Evolutionary conservation across 306 rosid species (phyloP).

Genomic region (Calophaca sinica): DNA sequence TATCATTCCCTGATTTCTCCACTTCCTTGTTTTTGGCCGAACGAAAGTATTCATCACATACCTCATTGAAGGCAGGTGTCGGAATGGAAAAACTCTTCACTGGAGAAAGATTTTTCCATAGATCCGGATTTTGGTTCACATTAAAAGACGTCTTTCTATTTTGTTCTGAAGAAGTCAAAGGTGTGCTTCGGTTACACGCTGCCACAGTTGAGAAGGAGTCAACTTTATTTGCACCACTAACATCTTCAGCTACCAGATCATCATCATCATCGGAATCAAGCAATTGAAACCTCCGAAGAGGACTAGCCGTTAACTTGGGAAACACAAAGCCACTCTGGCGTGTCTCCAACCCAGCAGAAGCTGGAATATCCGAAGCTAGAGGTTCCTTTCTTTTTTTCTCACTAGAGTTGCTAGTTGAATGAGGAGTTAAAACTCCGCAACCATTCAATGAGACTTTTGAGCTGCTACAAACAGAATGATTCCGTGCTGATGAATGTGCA

Average conservation of each 20-base stretch:
- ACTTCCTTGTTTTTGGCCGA: slow-evolving; percentile 50
- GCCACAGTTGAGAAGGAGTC: slow-evolving; percentile 43
- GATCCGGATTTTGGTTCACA: slow-evolving; percentile 50
- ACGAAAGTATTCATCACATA: slow-evolving; percentile 68
- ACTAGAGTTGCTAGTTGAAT: slow-evolving; percentile 48
- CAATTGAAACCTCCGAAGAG: slow-evolving; percentile 82
- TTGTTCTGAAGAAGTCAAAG: slow-evolving; percentile 44
- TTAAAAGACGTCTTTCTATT: slow-evolving; percentile 34
- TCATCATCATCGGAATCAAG: slow-evolving; percentile 77
- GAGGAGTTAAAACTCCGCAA: slow-evolving; percentile 53
- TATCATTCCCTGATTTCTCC: slow-evolving; percentile 40
- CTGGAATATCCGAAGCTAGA: slow-evolving; percentile 43
- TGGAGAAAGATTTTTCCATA: slow-evolving; percentile 74
- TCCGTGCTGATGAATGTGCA: slow-evolving; percentile 43
- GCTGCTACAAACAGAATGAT: slow-evolving; percentile 65
- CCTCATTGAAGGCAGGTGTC: slow-evolving; percentile 85
- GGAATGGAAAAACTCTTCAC: slow-evolving; percentile 61
- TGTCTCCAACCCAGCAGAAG: slow-evolving; percentile 52
- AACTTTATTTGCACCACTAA: slow-evolving; percentile 30
- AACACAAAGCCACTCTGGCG: slow-evolving; percentile 51
- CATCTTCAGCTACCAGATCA: slow-evolving; percentile 52
- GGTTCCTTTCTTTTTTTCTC: slow-evolving; percentile 55
- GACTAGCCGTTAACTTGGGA: slow-evolving; percentile 70
- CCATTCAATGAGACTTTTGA: slow-evolving; percentile 75
- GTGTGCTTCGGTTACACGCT: slow-evolving; percentile 15